A percentile compares a stretch with the other conserved stretches of the same genome.
Evolutionary conservation across 306 rosid species (phyloP).

Genomic region (Gleditsia sinensis): DNA sequence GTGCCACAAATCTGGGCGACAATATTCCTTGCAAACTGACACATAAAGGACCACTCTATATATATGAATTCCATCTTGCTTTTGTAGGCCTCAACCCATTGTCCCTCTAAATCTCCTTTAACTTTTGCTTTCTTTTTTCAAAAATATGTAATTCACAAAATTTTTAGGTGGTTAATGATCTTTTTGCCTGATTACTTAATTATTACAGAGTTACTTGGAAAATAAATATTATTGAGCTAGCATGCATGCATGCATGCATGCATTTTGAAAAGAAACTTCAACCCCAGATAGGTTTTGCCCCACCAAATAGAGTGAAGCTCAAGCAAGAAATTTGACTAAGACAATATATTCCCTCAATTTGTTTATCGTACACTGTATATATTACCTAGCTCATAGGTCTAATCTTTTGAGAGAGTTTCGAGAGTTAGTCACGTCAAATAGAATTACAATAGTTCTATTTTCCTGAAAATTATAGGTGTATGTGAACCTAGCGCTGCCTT

Average conservation of each 20-base stretch:
- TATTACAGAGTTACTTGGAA: neutral
- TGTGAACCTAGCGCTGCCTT: neutral
- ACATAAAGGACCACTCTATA: conserved; percentile 17
- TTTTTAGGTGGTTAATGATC: neutral
- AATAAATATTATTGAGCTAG: neutral
- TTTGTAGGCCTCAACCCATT: conserved; percentile 20
- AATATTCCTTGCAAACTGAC: conserved; percentile 42
- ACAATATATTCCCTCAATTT: conserved; percentile 4
- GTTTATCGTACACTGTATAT: conserved; percentile 17
- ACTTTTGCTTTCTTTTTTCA: neutral
- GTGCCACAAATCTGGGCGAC: conserved; percentile 43
- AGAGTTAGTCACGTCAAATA: conserved; percentile 21
- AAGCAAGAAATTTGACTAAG: conserved; percentile 19
- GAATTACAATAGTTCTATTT: neutral
- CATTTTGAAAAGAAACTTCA: neutral
- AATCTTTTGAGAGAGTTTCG: neutral
- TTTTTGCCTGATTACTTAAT: neutral
- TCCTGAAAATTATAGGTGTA: neutral
- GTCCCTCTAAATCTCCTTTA: neutral
- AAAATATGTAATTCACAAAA: neutral
- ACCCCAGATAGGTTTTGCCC: neutral
- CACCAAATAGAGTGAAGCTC: neutral
- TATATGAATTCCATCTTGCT: neutral
- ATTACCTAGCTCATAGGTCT: neutral
- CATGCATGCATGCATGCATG: conserved; percentile 5